Conservation (phyloP, 2,329 filamentous ascomycete species). For the Stachybotrys chartarum region DNA sequence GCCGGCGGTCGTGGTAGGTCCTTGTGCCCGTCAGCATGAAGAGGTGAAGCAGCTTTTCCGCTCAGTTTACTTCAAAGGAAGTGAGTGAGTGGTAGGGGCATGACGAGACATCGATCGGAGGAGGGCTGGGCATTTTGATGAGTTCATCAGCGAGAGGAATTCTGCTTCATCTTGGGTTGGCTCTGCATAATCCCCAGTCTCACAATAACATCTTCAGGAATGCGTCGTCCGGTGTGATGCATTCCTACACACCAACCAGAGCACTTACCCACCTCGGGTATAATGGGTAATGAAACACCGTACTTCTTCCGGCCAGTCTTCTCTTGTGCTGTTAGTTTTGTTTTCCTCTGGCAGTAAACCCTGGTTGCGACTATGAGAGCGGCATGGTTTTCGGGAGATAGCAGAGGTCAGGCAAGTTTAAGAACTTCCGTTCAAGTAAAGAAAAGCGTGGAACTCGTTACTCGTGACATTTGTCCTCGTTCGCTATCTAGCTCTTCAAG, state of each 20-base stretch:
- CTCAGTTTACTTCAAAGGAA: neutral
- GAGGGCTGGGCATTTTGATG: slow-evolving; percentile 14
- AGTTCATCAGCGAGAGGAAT: neutral
- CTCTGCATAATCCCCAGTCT: slow-evolving; percentile 20
- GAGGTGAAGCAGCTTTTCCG: too few species aligned
- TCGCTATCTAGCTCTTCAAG: slow-evolving; percentile 19
- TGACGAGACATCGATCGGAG: slow-evolving; percentile 4
- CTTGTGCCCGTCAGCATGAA: too few species aligned
- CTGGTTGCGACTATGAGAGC: too few species aligned
- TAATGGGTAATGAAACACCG: too few species aligned
- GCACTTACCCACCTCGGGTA: too few species aligned
- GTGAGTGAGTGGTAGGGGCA: neutral
- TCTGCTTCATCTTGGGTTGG: neutral
- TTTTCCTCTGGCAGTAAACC: too few species aligned
- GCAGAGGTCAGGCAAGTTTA: too few species aligned
- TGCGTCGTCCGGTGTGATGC: slow-evolving; percentile 29
- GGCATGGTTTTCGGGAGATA: too few species aligned
- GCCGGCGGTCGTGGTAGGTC: neutral
- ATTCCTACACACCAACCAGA: slow-evolving; percentile 21
- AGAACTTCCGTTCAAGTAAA: neutral
- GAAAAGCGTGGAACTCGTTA: slow-evolving; percentile 6
- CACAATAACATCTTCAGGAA: slow-evolving; percentile 25
- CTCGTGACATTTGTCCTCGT: slow-evolving; percentile 20
- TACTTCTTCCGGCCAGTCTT: too few species aligned
- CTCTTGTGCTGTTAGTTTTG: too few species aligned